Conservation (phyloP, 139 green algal genomes). For the Asterochloris erici region DNA sequence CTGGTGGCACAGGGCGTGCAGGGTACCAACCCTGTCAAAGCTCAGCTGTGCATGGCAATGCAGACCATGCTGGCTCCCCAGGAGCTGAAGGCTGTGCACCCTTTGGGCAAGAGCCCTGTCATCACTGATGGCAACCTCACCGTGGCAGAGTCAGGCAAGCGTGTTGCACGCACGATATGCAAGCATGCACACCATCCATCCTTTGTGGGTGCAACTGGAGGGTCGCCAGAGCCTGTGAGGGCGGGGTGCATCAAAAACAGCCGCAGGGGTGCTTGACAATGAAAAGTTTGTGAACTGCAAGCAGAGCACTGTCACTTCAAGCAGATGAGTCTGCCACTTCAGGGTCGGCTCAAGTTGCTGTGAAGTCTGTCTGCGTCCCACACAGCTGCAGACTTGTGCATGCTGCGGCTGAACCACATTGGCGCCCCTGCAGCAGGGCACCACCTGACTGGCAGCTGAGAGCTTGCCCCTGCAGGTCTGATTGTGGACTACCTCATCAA, state of each 20-base stretch:
- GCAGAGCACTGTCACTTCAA: not conserved
- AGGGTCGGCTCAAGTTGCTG: no score
- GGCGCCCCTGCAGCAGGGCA: no score
- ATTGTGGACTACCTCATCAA: slow-evolving; percentile 20
- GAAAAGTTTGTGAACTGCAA: not conserved
- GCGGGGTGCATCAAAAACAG: not conserved
- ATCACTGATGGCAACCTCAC: slow-evolving; percentile 21
- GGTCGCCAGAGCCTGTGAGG: not conserved
- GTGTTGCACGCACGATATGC: not conserved
- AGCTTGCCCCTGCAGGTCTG: not conserved
- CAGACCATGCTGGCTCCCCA: slow-evolving; percentile 12
- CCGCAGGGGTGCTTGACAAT: not conserved
- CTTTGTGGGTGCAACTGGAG: not conserved
- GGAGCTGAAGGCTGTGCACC: slow-evolving; percentile 15
- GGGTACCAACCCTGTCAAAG: no score
- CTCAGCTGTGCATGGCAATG: not conserved
- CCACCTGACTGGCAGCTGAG: no score
- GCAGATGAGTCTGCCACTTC: no score
- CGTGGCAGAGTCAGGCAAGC: slow-evolving; percentile 7
- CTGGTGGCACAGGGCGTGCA: no score
- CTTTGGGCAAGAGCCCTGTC: slow-evolving; percentile 19
- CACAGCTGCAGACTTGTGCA: no score
- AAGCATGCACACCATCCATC: not conserved
- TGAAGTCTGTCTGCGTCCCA: no score
- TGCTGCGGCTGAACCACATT: not conserved